phyloP scores from a whole-genome alignment of 1,284 basidiomycete species.

The Termitomyces sp. region DNA sequence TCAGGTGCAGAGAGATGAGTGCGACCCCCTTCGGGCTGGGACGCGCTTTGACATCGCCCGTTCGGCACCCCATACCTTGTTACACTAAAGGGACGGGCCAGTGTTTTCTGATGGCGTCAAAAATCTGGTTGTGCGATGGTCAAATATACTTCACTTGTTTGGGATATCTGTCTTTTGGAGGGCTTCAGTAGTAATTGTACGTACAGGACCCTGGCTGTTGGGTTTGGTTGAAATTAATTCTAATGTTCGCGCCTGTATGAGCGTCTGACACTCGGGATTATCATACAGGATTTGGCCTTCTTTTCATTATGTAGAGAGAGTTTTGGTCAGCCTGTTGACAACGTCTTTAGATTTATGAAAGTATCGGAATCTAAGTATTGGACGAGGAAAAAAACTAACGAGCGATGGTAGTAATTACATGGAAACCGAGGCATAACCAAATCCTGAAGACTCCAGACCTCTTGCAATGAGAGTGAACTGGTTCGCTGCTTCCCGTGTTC shows the following conservation, averaged over 20 bases:
- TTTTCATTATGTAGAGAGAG: too few species aligned
- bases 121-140: constrained; percentile 16
- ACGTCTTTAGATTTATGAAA: not conserved
- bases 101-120: constrained; percentile 38
- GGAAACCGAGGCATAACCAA: constrained; percentile 54
- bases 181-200: too few species aligned
- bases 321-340: not conserved
- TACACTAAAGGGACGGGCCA: constrained; percentile 43
- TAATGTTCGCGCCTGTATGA: too few species aligned
- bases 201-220: too few species aligned
- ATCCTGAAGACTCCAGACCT: constrained; percentile 71
- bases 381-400: not conserved
- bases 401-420: constrained; percentile 23
- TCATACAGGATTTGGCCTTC: too few species aligned
- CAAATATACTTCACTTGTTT: too few species aligned
- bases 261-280: too few species aligned
- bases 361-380: not conserved
- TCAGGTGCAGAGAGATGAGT: constrained; percentile 44
- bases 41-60: constrained; percentile 46
- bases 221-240: too few species aligned
- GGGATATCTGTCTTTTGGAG: too few species aligned
- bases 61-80: constrained; percentile 48
- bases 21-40: constrained; percentile 32
- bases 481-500: constrained; percentile 67
- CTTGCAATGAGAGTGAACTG: constrained; percentile 72